These are phyloP conservation scores for Penicillium sclerotiorum DNA, from an alignment of 2,329 filamentous ascomycete genomes.

Conservation along the genomic window DNA sequence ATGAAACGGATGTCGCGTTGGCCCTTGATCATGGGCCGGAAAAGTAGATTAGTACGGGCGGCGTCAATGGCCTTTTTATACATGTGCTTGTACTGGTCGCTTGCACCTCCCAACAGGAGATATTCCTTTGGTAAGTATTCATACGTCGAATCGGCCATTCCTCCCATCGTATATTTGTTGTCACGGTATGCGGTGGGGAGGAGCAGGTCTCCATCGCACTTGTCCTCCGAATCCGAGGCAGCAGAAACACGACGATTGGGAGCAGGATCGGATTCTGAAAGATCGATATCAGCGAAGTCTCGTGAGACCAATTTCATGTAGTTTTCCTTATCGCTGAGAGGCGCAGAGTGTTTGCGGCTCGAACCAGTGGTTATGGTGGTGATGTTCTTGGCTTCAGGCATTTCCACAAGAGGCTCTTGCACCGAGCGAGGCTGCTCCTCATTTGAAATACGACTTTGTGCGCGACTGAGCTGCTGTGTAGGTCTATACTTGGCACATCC, in stretches of 20 bases:
- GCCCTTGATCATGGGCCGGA: conserved; percentile 48
- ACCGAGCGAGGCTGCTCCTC: neutral
- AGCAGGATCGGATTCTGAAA: conserved; percentile 32
- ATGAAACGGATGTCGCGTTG: conserved; percentile 46
- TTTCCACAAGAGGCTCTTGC: neutral
- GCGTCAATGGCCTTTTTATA: conserved; percentile 46
- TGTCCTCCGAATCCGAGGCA: conserved; percentile 5
- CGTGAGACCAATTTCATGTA: conserved; percentile 29
- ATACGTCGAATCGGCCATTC: conserved; percentile 51
- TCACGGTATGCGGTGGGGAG: conserved; percentile 33
- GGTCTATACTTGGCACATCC: conserved; percentile 64
- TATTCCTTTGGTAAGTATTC: conserved; percentile 56
- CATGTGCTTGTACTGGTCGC: conserved; percentile 47
- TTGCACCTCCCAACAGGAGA: conserved; percentile 48
- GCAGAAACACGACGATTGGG: conserved; percentile 18
- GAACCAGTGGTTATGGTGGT: neutral
- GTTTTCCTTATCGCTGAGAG: conserved; percentile 27
- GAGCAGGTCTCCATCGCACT: conserved; percentile 44
- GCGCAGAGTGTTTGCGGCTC: conserved; percentile 11
- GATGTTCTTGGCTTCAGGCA: neutral
- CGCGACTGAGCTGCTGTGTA: conserved; percentile 4
- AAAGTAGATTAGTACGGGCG: conserved; percentile 46
- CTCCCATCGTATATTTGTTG: conserved; percentile 49
- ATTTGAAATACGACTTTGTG: conserved; percentile 14
- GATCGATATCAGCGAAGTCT: conserved; percentile 16